Evolutionary conservation across 2,329 filamentous ascomycete genomes (phyloP).

Genomic region (Venturia aucupariae): DNA sequence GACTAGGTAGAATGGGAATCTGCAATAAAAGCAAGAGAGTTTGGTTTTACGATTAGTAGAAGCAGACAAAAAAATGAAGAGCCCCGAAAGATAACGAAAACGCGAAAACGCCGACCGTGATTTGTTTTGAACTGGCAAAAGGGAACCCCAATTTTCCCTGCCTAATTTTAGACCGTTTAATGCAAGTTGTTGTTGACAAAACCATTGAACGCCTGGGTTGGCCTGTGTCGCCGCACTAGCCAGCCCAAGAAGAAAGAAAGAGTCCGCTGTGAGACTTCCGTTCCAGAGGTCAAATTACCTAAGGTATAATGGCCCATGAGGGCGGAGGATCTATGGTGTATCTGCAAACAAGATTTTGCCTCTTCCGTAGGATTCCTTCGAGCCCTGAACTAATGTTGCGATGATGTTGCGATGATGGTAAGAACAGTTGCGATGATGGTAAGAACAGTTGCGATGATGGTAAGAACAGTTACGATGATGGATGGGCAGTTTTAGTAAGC

Average conservation of each 20-base stretch:
- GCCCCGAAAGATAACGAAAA: background rate
- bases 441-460: background rate
- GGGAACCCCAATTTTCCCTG: background rate
- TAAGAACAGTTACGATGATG: background rate
- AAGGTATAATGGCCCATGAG: background rate
- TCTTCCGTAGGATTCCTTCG: background rate
- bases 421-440: background rate
- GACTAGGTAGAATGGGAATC: background rate
- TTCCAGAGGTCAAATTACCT: slow-evolving; percentile 1
- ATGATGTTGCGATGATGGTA: background rate
- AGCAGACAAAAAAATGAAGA: background rate
- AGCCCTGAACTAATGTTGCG: background rate
- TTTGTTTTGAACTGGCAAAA: background rate
- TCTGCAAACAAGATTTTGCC: slow-evolving; percentile 2
- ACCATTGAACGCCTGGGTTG: background rate
- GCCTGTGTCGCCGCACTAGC: background rate
- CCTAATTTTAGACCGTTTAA: background rate
- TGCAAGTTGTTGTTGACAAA: background rate
- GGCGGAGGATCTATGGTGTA: background rate
- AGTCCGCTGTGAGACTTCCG: background rate
- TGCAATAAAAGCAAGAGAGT: background rate
- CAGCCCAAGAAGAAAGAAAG: background rate
- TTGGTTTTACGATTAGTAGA: slow-evolving; percentile 3
- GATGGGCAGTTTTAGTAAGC: background rate
- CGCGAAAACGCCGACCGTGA: background rate